Evolutionary conservation across 148 eudicot genomes (phyloP).

Genomic region (Camellia japonica): DNA sequence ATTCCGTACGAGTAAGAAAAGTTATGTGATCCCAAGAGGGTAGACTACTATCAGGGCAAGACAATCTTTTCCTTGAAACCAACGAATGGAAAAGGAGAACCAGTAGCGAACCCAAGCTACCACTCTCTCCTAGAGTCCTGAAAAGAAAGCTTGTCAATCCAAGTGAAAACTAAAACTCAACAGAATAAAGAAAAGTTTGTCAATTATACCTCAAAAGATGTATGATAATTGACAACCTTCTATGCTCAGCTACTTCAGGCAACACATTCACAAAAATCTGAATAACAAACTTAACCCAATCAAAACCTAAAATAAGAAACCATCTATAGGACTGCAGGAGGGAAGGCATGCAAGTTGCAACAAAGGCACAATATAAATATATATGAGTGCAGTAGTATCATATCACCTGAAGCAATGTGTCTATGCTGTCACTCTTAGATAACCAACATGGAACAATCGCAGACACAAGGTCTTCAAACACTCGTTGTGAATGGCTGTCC

Average conservation of each 20-base stretch:
- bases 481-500: slow-evolving; percentile 72
- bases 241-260: slow-evolving; percentile 69
- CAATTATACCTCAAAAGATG: slow-evolving; percentile 61
- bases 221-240: slow-evolving; percentile 62
- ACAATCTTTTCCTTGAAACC: slow-evolving; percentile 39
- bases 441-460: slow-evolving; percentile 85
- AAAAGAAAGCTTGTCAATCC: slow-evolving; percentile 13
- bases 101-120: slow-evolving; percentile 69
- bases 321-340: not conserved
- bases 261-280: slow-evolving; percentile 69
- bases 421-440: slow-evolving; percentile 42
- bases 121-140: slow-evolving; percentile 77
- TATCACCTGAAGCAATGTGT: slow-evolving; percentile 64
- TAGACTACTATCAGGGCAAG: slow-evolving; percentile 23
- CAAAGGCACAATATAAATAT: not conserved
- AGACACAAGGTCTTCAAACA: slow-evolving; percentile 76
- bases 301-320: not conserved
- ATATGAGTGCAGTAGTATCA: not conserved
- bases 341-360: not conserved
- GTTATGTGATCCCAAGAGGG: slow-evolving; percentile 33
- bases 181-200: not conserved
- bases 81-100: slow-evolving; percentile 76
- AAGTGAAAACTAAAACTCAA: slow-evolving; percentile 5
- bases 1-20: slow-evolving; percentile 39
- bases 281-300: slow-evolving; percentile 8